Evolutionary conservation across 805 yeast species (phyloP), one percentile per base, ranked within the genome.

Genomic region (Candida gorgasii): DNA sequence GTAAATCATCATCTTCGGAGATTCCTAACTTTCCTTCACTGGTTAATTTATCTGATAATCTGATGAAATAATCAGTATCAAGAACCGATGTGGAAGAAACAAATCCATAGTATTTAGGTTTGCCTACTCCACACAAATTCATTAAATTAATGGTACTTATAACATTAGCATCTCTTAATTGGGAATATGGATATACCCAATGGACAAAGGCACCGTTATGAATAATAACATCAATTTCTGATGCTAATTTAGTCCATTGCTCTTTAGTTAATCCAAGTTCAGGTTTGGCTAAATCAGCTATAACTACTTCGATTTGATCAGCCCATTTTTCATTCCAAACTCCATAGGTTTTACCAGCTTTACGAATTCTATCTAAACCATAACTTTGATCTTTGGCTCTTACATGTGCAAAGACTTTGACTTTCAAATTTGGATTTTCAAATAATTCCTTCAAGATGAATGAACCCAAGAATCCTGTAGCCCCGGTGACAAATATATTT

Each of bases 181-280:
- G 87, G 36, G 84, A 69, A 66, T 93, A 93, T 19, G 99, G 98
- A 62, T 86, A 93, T 2, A 90, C 97, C 99, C 99, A 93, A 63
- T 93, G 99, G 28, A 93, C 99, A 48, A 90, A 73, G 13, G 99
- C 99, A 71, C 98, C 99, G 54, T 93, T 93, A 64, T 93, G 99
- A 48, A 93, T 79, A 40, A 93, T 82, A 3, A 84, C 83, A 62
- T 95, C 99, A 44, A 92, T 72, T 1, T 70, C 65, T 12, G 76
- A 63, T 8, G 80, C 67, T 45, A 93, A 74, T 6, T 55, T 37
- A 1, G 51, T 33, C 95, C 96, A 93, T 23, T 69, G 67, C 3
- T 54, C 61, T 26, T 74, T 73, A 13, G 66, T 51, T 40, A 88
- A 57, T 0, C 97, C 99, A 59, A 93, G 83, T 33, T 84, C 73